phyloP scores from a whole-genome alignment of 192 early-diverging fungal species.

The Lunasporangiospora selenospora region DNA sequence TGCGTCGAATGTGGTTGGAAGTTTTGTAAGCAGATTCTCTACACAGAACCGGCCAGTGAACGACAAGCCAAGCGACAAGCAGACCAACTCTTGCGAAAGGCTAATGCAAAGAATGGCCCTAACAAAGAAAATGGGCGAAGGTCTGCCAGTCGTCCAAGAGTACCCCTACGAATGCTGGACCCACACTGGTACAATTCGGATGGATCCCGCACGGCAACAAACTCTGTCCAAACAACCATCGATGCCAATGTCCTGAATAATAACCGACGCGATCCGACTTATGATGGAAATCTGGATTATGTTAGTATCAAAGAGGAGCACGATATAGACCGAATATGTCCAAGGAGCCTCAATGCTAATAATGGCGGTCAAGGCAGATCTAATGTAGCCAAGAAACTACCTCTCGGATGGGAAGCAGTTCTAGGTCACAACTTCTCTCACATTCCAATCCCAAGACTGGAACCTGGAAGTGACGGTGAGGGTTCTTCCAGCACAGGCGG shows the following conservation, averaged over 20 bases:
- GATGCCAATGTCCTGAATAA: constrained; percentile 21
- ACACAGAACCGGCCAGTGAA: neutral
- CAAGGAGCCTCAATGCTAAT: neutral
- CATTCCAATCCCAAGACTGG: too few relatives aligned
- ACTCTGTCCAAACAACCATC: too few relatives aligned
- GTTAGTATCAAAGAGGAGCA: constrained; percentile 22
- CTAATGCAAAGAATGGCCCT: too few relatives aligned
- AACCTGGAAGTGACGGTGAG: too few relatives aligned
- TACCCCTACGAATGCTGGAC: too few relatives aligned
- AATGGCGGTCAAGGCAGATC: neutral
- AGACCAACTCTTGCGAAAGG: too few relatives aligned
- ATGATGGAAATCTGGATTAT: constrained; percentile 30
- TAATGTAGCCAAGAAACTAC: constrained; percentile 5
- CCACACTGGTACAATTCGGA: too few relatives aligned
- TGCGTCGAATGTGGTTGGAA: constrained; percentile 29
- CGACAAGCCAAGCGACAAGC: too few relatives aligned
- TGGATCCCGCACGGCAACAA: too few relatives aligned
- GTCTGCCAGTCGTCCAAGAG: too few relatives aligned
- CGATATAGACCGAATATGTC: neutral
- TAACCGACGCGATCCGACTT: neutral
- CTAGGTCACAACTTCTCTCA: constrained; percentile 3
- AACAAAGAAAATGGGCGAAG: too few relatives aligned
- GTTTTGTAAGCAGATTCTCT: constrained; percentile 12
- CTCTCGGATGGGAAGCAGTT: constrained; percentile 24
- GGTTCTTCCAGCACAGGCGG: too few relatives aligned